Base-by-base conservation (phyloP, 805 yeast species). In the Scheffersomyces coipomensis region DNA sequence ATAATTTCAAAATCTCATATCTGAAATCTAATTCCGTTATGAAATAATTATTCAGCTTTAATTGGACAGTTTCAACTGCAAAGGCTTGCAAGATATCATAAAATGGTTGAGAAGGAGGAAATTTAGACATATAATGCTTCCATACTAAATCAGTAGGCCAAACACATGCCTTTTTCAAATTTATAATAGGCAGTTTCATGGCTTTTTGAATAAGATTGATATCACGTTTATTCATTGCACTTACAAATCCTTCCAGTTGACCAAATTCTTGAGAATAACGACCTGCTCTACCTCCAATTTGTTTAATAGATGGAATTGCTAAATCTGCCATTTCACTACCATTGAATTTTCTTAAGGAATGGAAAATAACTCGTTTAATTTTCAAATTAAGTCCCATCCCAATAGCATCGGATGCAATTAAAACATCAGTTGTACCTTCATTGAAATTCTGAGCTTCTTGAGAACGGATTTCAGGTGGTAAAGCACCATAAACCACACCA, bases 261-360 rank as follows among this genome's bases (percentile, higher is more conserved):
- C 68, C 70, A 9, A 49, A 47, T 22, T 49, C 54, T 15, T 46
- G 49, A 34, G 53, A 75, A 51, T 67, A 93, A 44, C 99, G 66
- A 1, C 99, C 99, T 0, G 99, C 99, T 46, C 99, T 72, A 1
- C 99, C 99, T 3, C 93, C 97, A 44, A 93, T 91, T 58, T 93
- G 99, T 58, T 89, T 90, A 21, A 84, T 75, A 40, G 82, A 81
- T 0, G 96, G 84, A 3, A 75, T 62, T 0, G 85, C 68, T 22
- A 93, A 58, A 1, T 56, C 56, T 7, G 60, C 61, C 43, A 69
- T 62, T 12, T 58, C 62, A 11, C 52, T 55, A 5, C 97, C 97
- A 55, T 88, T 78, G 50, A 76, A 90, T 60, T 93, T 93, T 35
- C 58, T 57, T 19, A 76, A 66, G 0, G 83, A 73, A 13, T 85